Conservation (phyloP, 2,329 filamentous ascomycete genomes). For the Calonectria hawksworthii region DNA sequence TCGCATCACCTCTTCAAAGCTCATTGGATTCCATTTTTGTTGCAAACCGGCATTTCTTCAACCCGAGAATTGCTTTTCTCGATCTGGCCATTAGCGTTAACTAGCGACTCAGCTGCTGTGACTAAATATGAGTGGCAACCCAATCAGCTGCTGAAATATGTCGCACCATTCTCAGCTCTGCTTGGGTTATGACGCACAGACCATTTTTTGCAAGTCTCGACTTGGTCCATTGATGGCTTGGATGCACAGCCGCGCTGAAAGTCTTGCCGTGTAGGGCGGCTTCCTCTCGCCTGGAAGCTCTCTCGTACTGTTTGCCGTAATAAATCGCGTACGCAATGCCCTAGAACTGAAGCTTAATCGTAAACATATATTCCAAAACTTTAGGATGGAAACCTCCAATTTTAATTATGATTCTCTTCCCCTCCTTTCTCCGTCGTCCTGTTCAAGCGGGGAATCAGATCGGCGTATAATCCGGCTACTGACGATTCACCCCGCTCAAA, state of each 20-base stretch:
- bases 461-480: background rate
- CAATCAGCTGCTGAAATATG: background rate
- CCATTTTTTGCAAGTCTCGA: background rate
- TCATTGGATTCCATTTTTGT: background rate
- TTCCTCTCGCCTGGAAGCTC: background rate
- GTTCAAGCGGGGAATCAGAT: background rate
- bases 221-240: no score
- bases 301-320: background rate
- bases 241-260: background rate
- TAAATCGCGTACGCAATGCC: no score
- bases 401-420: background rate
- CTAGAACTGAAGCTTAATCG: background rate
- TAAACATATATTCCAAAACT: background rate
- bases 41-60: background rate
- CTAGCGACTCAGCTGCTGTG: background rate
- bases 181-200: background rate
- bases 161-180: background rate
- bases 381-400: background rate
- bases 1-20: background rate
- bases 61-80: background rate
- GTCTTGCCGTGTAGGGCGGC: no score
- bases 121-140: background rate
- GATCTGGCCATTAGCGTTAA: background rate
- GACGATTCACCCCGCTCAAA: background rate
- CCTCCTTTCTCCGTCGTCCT: background rate